Percentiles rank a stretch among this genome's conserved stretches.
Evolutionary conservation across 2,329 filamentous ascomycete species (phyloP).

Genomic region (Colletotrichum sansevieriae): DNA sequence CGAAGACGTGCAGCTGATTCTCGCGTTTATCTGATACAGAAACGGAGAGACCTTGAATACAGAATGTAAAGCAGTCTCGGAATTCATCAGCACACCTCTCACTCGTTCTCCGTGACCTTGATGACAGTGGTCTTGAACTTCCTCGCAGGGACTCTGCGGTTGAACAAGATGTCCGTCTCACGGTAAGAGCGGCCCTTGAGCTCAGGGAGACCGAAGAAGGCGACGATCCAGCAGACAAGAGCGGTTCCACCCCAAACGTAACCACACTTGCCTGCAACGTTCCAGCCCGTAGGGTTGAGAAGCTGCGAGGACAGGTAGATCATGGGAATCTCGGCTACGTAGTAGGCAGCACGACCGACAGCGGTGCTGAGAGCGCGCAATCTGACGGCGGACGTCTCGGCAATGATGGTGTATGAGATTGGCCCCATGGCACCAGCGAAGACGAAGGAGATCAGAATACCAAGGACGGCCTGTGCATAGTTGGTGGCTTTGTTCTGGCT

Average conservation of each 20-base stretch:
- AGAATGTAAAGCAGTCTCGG: too few species aligned
- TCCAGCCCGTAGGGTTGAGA: conserved; percentile 55
- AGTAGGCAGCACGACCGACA: conserved; percentile 56
- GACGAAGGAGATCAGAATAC: conserved; percentile 56
- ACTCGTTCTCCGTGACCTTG: conserved; percentile 57
- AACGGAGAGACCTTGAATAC: too few species aligned
- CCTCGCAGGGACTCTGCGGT: conserved; percentile 55
- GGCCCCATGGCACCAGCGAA: conserved; percentile 52
- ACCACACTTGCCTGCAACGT: conserved; percentile 59
- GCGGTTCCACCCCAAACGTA: conserved; percentile 62
- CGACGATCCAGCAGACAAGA: conserved; percentile 54
- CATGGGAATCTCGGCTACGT: conserved; percentile 57
- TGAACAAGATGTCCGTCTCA: conserved; percentile 60
- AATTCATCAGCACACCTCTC: conserved; percentile 28
- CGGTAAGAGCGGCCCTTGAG: conserved; percentile 59
- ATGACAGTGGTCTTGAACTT: conserved; percentile 60
- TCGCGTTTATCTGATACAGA: too few species aligned
- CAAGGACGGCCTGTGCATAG: conserved; percentile 53
- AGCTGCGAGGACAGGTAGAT: conserved; percentile 55
- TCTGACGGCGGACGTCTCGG: conserved; percentile 54
- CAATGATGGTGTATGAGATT: conserved; percentile 54
- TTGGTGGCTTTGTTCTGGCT: conserved; percentile 50
- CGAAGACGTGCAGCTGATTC: too few species aligned
- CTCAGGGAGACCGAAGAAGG: conserved; percentile 60
- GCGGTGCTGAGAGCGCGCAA: conserved; percentile 54